phyloP scores from a whole-genome alignment of 768 basidiomycete species.

The Leucogyrophana mollusca region DNA sequence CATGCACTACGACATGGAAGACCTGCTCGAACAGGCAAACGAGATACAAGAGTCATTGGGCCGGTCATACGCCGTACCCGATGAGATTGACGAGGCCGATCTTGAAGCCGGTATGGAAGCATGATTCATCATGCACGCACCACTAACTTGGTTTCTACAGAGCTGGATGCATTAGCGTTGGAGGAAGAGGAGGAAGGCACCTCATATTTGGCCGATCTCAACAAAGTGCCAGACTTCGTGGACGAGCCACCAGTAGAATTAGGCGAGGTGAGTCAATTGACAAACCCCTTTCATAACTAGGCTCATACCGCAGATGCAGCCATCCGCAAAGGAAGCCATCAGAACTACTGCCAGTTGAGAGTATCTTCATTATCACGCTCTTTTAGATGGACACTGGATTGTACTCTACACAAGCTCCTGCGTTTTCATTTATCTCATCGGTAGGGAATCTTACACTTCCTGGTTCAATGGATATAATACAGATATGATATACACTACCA shows the following conservation, averaged over 20 bases:
- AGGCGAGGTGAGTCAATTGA: conserved; percentile 47
- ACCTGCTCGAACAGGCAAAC: conserved; percentile 93
- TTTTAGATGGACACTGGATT: no score
- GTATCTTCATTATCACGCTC: no score
- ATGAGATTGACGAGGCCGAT: conserved; percentile 97
- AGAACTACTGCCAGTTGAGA: conserved; percentile 47
- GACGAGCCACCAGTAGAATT: conserved; percentile 82
- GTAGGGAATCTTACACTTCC: no score
- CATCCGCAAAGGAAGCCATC: conserved; percentile 52
- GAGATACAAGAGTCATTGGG: conserved; percentile 96
- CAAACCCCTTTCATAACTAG: background rate
- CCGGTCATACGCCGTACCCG: conserved; percentile 93
- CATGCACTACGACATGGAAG: conserved; percentile 98
- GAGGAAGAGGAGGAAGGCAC: conserved; percentile 91
- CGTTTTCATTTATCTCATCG: conserved; percentile 2
- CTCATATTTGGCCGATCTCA: conserved; percentile 84
- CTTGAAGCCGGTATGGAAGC: conserved; percentile 90
- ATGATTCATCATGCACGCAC: background rate
- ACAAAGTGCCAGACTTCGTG: conserved; percentile 88
- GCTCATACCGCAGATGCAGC: conserved; percentile 26
- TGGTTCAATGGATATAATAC: conserved; percentile 4
- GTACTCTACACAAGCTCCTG: conserved; percentile 6
- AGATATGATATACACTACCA: conserved; percentile 15
- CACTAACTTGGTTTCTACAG: conserved; percentile 37
- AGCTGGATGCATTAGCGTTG: conserved; percentile 90